Evolutionary conservation across 148 eudicot genomes (phyloP), one percentile per base, ranked within the genome.

Genomic region (Amaranthus cruentus): DNA sequence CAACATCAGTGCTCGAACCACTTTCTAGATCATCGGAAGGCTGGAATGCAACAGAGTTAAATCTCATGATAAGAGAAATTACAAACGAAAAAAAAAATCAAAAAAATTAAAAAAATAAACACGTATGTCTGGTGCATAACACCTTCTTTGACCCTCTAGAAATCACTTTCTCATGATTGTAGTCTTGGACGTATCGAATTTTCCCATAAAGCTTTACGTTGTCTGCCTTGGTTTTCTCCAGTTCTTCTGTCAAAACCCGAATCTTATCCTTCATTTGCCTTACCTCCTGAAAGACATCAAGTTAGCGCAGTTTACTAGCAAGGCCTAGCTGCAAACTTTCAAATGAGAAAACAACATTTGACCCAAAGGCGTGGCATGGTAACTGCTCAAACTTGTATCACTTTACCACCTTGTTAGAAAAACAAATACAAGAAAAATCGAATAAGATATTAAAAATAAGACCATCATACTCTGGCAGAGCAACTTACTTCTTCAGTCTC

Each of bases 171-270:
- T 92, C 99, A 9, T 80, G 83, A 80, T 87, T 92, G 85, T 96
- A 96, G 78, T 96, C 99, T 83, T 92, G 99, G 79, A 96, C 97
- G 79, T 92, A 96, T 57, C 99, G 99, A 51, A 96, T 96, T 79
- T 92, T 96, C 57, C 94, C 97, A 90, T 96, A 96, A 66, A 96
- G 99, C 76, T 96, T 96, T 62, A 96, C 97, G 78, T 96, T 96
- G 81, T 96, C 99, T 68, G 99, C 97, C 79, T 89, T 92, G 49
- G 90, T 89, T 81, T 84, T 96, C 78, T 92, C 99, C 77, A 96
- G 83, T 76, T 96, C 97, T 46, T 84, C 85, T 6, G 89, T 86
- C 79, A 96, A 79, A 73, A 74, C 62, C 64, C 99, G 88, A 72
- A 85, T 85, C 82, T 88, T 96, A 83, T 96, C 97, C 79, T 90